Percentiles rank a stretch among this genome's conserved stretches.
These are phyloP conservation scores for Flaveria bidentis DNA, from an alignment of 129 eudicot species.

Conservation along the genomic window DNA sequence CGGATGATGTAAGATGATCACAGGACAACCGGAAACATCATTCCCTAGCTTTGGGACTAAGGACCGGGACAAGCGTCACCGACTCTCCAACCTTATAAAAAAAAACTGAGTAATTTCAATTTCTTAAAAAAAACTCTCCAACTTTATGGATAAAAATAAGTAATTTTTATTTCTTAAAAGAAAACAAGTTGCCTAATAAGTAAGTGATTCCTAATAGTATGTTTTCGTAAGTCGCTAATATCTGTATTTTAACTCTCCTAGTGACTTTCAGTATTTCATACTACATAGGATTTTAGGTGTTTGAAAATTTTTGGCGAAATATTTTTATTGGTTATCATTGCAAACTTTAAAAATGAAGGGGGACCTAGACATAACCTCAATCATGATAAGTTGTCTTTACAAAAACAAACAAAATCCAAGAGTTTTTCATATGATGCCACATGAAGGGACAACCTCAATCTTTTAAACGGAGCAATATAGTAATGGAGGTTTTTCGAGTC, in stretches of 20 bases:
- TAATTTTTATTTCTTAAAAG: too few species aligned
- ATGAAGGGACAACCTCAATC: background rate
- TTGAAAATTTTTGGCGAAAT: background rate
- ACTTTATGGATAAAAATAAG: too few species aligned
- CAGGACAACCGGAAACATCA: too few species aligned
- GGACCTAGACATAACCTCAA: background rate
- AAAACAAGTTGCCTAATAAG: too few species aligned
- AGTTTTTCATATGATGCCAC: background rate
- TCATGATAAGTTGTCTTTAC: background rate
- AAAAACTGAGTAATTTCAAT: too few species aligned
- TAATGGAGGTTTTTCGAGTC: background rate
- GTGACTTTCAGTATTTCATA: background rate
- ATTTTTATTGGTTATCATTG: background rate
- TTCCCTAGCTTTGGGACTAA: too few species aligned
- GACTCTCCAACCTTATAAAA: too few species aligned
- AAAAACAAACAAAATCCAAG: background rate
- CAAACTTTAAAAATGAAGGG: background rate
- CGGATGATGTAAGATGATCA: too few species aligned
- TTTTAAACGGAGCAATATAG: background rate
- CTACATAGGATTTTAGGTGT: background rate
- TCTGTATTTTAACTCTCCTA: background rate
- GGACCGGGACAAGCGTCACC: too few species aligned
- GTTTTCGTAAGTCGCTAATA: too few species aligned
- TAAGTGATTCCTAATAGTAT: too few species aligned
- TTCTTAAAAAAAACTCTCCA: too few species aligned